These are phyloP conservation scores for Fomitopsis palustris DNA, from an alignment of 1,284 basidiomycete species.

Conservation along the genomic window DNA sequence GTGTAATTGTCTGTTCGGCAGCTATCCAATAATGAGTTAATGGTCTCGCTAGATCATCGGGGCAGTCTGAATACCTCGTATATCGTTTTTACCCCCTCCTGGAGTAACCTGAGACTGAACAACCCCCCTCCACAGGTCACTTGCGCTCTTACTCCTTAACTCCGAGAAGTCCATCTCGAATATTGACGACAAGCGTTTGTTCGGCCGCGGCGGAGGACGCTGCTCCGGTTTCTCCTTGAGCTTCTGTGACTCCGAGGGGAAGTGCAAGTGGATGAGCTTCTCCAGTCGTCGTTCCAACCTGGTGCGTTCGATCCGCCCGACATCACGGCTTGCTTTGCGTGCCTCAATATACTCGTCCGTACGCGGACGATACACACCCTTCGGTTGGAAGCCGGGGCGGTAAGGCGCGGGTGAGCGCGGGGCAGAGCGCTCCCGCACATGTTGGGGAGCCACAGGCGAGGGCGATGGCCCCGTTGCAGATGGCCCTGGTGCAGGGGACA, in stretches of 20 bases:
- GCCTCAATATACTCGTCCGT: constrained; percentile 76
- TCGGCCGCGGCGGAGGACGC: constrained; percentile 19
- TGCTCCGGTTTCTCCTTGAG: constrained; percentile 20
- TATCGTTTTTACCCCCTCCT: constrained; percentile 47
- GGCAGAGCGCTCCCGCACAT: constrained; percentile 14
- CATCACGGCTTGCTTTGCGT: constrained; percentile 53
- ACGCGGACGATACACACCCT: constrained; percentile 64
- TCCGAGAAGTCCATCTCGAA: constrained; percentile 59
- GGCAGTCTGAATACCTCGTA: constrained; percentile 46
- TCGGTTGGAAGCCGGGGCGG: constrained; percentile 80
- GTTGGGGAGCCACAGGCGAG: constrained; percentile 21
- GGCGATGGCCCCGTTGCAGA: constrained; percentile 24
- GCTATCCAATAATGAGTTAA: constrained; percentile 37
- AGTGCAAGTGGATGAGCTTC: constrained; percentile 84
- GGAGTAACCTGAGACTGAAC: constrained; percentile 38
- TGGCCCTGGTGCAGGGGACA: constrained; percentile 18
- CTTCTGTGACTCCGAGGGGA: constrained; percentile 42
- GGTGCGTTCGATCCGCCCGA: constrained; percentile 72
- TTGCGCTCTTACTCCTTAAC: constrained; percentile 55
- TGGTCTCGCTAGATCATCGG: neutral
- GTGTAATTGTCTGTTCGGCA: constrained; percentile 89
- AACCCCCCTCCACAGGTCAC: constrained; percentile 60
- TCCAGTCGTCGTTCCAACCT: constrained; percentile 80
- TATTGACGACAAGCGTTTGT: constrained; percentile 56
- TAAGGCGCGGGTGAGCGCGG: constrained; percentile 52